phyloP scores from a whole-genome alignment of 1,139 yeast genomes.

The Saccharomyces pastorianus region DNA sequence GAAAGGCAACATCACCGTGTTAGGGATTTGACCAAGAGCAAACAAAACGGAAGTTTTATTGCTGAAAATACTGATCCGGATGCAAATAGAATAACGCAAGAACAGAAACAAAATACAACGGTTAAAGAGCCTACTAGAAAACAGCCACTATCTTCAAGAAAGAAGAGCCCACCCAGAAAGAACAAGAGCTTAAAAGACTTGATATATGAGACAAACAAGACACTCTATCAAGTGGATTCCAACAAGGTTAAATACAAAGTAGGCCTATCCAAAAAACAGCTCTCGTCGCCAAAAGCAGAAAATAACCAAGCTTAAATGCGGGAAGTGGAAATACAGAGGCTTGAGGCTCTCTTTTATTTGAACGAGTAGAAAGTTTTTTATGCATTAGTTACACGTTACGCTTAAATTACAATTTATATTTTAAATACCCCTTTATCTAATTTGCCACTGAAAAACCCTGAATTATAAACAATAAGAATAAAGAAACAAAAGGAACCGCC shows the following conservation, averaged over 20 bases:
- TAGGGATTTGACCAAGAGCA: neutral
- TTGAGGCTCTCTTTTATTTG: neutral
- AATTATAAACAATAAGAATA: neutral
- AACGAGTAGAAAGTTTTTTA: neutral
- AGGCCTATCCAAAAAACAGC: constrained; percentile 22
- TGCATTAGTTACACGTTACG: neutral
- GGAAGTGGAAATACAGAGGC: neutral
- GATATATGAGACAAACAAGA: constrained; percentile 20
- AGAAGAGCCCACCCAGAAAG: neutral
- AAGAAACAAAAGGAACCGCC: neutral
- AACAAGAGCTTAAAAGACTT: constrained; percentile 17
- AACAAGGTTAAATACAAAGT: constrained; percentile 17
- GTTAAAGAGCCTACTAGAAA: neutral
- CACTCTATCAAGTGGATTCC: constrained; percentile 21
- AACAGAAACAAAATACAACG: neutral
- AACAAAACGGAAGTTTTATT: neutral
- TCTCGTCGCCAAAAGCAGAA: constrained; percentile 7
- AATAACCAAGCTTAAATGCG: neutral
- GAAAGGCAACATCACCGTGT: neutral
- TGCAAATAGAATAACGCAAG: neutral
- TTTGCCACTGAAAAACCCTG: neutral
- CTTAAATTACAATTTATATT: neutral
- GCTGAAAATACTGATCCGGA: neutral
- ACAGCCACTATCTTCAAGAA: neutral
- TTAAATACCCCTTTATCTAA: neutral